A percentile compares a stretch with the other conserved stretches of the same genome.
phyloP scores from a whole-genome alignment of 768 basidiomycete species.

The Psilocybe sp. region DNA sequence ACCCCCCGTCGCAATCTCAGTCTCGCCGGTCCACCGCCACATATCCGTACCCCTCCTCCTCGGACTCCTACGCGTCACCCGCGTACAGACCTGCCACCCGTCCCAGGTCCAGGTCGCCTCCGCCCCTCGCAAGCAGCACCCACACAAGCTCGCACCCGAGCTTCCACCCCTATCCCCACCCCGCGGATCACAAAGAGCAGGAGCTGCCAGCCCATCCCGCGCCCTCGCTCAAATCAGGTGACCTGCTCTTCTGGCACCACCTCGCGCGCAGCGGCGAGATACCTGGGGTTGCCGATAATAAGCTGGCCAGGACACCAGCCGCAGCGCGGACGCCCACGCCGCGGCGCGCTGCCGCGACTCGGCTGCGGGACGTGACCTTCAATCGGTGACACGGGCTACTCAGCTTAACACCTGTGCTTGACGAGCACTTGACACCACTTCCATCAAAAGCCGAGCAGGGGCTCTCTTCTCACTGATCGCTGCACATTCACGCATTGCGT shows the following conservation, averaged over 20 bases:
- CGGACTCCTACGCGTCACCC: conserved; percentile 12
- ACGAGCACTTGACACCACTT: too few species aligned
- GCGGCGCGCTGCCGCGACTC: conserved; percentile 15
- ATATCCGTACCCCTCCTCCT: conserved; percentile 4
- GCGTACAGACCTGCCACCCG: not conserved
- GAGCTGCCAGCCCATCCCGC: conserved; percentile 21
- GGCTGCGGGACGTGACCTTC: not conserved
- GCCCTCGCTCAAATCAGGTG: conserved; percentile 50
- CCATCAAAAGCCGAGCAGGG: too few species aligned
- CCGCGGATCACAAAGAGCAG: conserved; percentile 39
- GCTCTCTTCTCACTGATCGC: too few species aligned
- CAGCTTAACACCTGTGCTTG: too few species aligned
- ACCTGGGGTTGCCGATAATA: conserved; percentile 62
- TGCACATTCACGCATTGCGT: too few species aligned
- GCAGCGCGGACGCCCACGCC: conserved; percentile 10
- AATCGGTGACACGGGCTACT: too few species aligned
- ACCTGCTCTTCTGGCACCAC: conserved; percentile 75
- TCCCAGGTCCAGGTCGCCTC: not conserved
- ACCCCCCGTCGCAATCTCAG: not conserved
- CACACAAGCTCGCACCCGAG: conserved; percentile 14
- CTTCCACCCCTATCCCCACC: conserved; percentile 5
- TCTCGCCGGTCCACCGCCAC: not conserved
- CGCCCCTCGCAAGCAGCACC: conserved; percentile 19
- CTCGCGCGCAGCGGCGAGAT: conserved; percentile 71
- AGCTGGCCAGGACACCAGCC: conserved; percentile 42